Evolutionary conservation across 2,329 filamentous ascomycete species (phyloP).

Genomic region (Verticillium nonalfalfae): DNA sequence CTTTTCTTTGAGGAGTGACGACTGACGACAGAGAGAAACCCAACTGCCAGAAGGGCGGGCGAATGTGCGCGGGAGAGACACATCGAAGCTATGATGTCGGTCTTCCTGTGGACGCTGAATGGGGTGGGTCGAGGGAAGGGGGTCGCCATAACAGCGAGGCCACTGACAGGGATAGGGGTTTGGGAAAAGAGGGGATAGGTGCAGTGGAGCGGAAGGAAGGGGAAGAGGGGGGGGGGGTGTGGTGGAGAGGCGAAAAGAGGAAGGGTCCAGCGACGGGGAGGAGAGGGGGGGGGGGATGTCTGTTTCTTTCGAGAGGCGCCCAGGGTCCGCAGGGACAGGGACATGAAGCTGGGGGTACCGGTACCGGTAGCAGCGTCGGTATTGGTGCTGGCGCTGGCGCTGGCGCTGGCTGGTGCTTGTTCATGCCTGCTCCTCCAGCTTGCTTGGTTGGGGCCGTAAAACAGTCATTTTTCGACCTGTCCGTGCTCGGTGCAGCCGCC

Average conservation of each 20-base stretch:
- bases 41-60: background rate
- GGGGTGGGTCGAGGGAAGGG: conserved; percentile 6
- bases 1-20: conserved; percentile 1
- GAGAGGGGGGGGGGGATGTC: background rate
- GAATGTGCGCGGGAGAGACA: conserved; percentile 6
- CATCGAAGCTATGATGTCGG: conserved; percentile 14
- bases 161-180: conserved; percentile 2
- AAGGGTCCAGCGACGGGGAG: conserved; percentile 5
- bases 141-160: background rate
- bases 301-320: background rate
- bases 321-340: background rate
- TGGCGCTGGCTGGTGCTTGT: background rate
- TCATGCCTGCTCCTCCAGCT: background rate
- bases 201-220: conserved; percentile 1
- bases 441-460: no score
- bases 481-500: background rate
- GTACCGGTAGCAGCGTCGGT: background rate
- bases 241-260: conserved; percentile 1
- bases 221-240: conserved; percentile 1
- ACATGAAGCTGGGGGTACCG: background rate
- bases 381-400: background rate
- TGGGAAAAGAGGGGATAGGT: background rate
- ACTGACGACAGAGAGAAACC: conserved; percentile 3
- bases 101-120: conserved; percentile 8
- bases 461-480: background rate